These are phyloP conservation scores for Nicotiana knightiana DNA, from an alignment of 257 asterid genomes.

Conservation along the genomic window DNA sequence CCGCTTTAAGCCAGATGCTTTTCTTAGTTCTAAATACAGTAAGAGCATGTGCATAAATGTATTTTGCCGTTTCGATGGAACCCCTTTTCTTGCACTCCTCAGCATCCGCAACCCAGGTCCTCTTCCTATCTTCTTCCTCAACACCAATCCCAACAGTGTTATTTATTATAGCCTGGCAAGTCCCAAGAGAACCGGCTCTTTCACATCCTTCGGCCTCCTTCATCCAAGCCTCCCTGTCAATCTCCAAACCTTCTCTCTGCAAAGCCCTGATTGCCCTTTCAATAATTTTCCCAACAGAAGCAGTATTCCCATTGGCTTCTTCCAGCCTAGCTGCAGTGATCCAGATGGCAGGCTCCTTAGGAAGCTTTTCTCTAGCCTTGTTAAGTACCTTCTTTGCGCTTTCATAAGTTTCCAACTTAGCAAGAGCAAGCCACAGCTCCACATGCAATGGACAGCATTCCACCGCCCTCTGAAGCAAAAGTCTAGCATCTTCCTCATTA, in stretches of 20 bases:
- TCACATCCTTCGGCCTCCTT: constrained; percentile 94
- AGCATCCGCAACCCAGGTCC: constrained; percentile 98
- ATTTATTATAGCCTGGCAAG: constrained; percentile 79
- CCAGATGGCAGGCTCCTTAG: constrained; percentile 91
- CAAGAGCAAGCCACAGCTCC: constrained; percentile 89
- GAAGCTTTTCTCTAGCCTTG: constrained; percentile 71
- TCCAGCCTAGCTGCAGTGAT: constrained; percentile 89
- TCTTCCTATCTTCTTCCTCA: constrained; percentile 90
- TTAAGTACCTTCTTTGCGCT: constrained; percentile 81
- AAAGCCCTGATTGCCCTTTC: constrained; percentile 78
- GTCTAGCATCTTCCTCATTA: constrained; percentile 71
- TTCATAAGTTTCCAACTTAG: constrained; percentile 72
- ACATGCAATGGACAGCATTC: constrained; percentile 46
- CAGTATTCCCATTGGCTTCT: constrained; percentile 75
- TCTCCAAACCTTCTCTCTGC: constrained; percentile 80
- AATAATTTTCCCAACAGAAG: constrained; percentile 66
- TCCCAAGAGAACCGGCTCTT: constrained; percentile 79
- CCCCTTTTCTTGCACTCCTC: constrained; percentile 94
- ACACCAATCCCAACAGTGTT: constrained; percentile 81
- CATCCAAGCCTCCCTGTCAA: constrained; percentile 93
- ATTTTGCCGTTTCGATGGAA: constrained; percentile 85
- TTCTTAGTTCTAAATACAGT: constrained; percentile 76
- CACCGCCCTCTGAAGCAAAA: constrained; percentile 76
- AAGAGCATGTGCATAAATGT: constrained; percentile 77
- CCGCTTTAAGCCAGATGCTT: constrained; percentile 98